These are phyloP conservation scores for Linderina pennispora DNA, from an alignment of 192 early-diverging fungal genomes.

Conservation along the genomic window DNA sequence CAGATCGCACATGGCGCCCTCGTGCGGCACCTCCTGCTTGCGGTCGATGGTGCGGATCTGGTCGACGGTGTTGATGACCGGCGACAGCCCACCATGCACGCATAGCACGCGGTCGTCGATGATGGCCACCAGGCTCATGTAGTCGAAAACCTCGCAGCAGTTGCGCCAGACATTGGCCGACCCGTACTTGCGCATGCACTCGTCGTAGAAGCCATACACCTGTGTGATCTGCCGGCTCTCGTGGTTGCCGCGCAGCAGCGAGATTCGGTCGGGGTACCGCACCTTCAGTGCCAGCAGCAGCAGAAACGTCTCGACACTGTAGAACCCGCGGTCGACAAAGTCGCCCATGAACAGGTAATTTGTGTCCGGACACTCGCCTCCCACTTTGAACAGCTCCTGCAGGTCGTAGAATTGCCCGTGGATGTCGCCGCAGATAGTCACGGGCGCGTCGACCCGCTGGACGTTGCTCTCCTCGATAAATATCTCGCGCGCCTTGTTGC, in stretches of 20 bases:
- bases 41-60: constrained; percentile 94
- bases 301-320: constrained; percentile 96
- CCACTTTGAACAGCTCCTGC: constrained; percentile 88
- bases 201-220: constrained; percentile 98
- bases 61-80: constrained; percentile 88
- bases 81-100: constrained; percentile 92
- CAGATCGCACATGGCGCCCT: constrained; percentile 96
- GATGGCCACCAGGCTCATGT: constrained; percentile 87
- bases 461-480: constrained; percentile 96
- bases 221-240: constrained; percentile 94
- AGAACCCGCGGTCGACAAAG: constrained; percentile 95
- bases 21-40: constrained; percentile 96
- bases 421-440: constrained; percentile 94
- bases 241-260: constrained; percentile 91
- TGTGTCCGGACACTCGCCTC: constrained; percentile 93
- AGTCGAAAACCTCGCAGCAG: constrained; percentile 98
- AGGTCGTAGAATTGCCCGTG: constrained; percentile 98
- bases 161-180: constrained; percentile 96
- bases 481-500: constrained; percentile 91
- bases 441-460: constrained; percentile 91
- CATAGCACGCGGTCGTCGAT: constrained; percentile 94
- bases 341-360: constrained; percentile 99
- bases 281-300: constrained; percentile 89
- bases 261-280: constrained; percentile 90
- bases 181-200: constrained; percentile 94